These are phyloP conservation scores for Eimeria tenella DNA, from an alignment of 169 alveolate species.

Conservation along the genomic window DNA sequence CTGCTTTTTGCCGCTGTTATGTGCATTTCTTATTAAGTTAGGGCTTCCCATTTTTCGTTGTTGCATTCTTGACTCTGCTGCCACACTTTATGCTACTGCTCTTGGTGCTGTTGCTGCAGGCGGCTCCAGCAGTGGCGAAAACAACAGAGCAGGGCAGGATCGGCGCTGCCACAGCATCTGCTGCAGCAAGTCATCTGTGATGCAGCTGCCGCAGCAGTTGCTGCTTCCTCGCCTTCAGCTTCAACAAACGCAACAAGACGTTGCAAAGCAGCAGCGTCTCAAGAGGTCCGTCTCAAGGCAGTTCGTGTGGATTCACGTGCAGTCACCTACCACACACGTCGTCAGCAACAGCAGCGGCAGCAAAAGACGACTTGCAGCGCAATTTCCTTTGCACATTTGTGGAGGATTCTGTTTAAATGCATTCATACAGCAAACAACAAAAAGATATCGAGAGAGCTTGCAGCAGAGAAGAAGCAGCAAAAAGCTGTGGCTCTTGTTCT, in stretches of 20 bases:
- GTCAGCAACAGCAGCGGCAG: slow-evolving; percentile 30
- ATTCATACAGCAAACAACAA: too few relatives aligned
- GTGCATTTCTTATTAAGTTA: not conserved
- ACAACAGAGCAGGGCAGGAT: slow-evolving; percentile 6
- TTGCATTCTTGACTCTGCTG: not conserved
- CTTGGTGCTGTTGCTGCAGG: slow-evolving; percentile 23
- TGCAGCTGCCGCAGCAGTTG: slow-evolving; percentile 15
- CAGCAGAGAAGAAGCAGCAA: slow-evolving; percentile 2
- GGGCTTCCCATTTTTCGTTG: not conserved
- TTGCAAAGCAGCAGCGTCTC: not conserved
- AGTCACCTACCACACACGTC: not conserved
- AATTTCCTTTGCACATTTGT: too few relatives aligned
- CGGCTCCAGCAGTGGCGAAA: slow-evolving; percentile 68
- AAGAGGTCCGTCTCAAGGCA: not conserved
- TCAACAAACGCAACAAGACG: not conserved
- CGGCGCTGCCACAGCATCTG: slow-evolving; percentile 54
- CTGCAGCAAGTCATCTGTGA: slow-evolving; percentile 58
- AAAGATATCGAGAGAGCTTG: too few relatives aligned
- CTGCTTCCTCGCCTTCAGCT: not conserved
- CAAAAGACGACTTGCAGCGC: not conserved
- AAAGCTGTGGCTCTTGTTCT: slow-evolving; percentile 42
- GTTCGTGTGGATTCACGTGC: slow-evolving; percentile 31
- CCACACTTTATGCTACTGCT: slow-evolving; percentile 15
- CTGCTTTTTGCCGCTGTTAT: not conserved
- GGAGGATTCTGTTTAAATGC: too few relatives aligned